Base-by-base conservation (phyloP, 345 rosid species). In the Rhodamnia argentea region DNA sequence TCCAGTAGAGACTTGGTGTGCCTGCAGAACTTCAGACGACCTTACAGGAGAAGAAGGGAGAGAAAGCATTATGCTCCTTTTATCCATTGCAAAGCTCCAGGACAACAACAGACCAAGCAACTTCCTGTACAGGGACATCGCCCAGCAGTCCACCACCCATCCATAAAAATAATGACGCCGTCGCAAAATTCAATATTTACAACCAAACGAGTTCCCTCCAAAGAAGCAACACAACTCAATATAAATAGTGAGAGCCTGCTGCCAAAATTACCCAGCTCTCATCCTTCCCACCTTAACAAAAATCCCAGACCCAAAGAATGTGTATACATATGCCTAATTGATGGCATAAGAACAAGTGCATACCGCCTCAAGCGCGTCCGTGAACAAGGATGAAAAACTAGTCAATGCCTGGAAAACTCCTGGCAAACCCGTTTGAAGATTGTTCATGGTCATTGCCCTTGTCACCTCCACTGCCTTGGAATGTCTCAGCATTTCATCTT, bases 331-430 rank as follows among this genome's bases (percentile, higher is more conserved):
- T 18, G 64, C 85, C 94, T 94, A 97, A 85, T 94, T 92, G 92
- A 94, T 97, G 85, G 92, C 90, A 85, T 96, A 96, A 70, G 99
- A 96, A n/a, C 91, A 91, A 84, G 88, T 89, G 92, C 98, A 97
- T 56, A 94, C 99, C 83, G 89, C 15, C 23, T 92, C 93, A 13
- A 97, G 96, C 82, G 92, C 91, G 89, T 93, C 95, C 3, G 89
- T 90, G 88, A 96, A 96, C 58, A 97, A 88, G 87, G 94, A 87
- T 54, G 99, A 96, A 88, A 97, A 97, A 86, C 94, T 96, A 3
- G 99, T 93, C 57, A 97, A 83, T 51, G 99, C 98, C 90, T 92
- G 98, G 87, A 96, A 97, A 74, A 97, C 98, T 16, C 99, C 99
- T 0, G 99, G 98, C 86, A 97, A 88, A 27, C 99, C 99, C 2